A percentile compares a stretch with the other conserved stretches of the same genome.
Evolutionary conservation across 495 filamentous ascomycete genomes (phyloP).

Genomic region (Bryoglossum gracile): DNA sequence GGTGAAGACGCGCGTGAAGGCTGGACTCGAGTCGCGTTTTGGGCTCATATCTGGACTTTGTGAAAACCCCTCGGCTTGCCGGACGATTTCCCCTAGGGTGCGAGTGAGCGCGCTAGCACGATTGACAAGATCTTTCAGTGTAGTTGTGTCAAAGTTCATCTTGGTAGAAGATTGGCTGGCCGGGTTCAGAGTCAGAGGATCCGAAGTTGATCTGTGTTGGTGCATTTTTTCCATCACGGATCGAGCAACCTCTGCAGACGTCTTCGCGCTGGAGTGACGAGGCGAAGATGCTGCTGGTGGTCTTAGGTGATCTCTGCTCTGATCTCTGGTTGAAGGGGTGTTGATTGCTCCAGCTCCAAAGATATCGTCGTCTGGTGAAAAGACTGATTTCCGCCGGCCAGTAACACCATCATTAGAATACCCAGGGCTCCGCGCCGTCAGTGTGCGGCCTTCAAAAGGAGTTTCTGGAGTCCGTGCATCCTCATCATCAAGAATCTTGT

Average conservation of each 20-base stretch:
- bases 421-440: conserved; percentile 31
- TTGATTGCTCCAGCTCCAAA: conserved; percentile 39
- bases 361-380: conserved; percentile 57
- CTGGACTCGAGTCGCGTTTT: conserved; percentile 48
- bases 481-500: conserved; percentile 38
- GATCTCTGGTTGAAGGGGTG: conserved; percentile 32
- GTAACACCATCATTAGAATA: conserved; percentile 28
- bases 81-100: conserved; percentile 65
- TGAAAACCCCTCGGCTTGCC: conserved; percentile 67
- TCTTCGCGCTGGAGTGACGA: conserved; percentile 26
- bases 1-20: conserved; percentile 58
- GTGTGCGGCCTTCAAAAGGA: conserved; percentile 30
- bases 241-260: conserved; percentile 50
- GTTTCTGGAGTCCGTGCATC: conserved; percentile 42
- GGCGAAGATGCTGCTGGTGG: conserved; percentile 20
- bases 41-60: conserved; percentile 51
- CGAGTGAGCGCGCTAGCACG: conserved; percentile 72
- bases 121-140: conserved; percentile 77
- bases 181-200: conserved; percentile 37
- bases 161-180: conserved; percentile 54
- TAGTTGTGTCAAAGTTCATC: conserved; percentile 86
- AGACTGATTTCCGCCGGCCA: conserved; percentile 46
- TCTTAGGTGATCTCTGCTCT: conserved; percentile 14
- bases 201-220: conserved; percentile 49
- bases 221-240: conserved; percentile 82